Evolutionary conservation across 139 green algal species (phyloP).

Genomic region (Gonium pectorale): DNA sequence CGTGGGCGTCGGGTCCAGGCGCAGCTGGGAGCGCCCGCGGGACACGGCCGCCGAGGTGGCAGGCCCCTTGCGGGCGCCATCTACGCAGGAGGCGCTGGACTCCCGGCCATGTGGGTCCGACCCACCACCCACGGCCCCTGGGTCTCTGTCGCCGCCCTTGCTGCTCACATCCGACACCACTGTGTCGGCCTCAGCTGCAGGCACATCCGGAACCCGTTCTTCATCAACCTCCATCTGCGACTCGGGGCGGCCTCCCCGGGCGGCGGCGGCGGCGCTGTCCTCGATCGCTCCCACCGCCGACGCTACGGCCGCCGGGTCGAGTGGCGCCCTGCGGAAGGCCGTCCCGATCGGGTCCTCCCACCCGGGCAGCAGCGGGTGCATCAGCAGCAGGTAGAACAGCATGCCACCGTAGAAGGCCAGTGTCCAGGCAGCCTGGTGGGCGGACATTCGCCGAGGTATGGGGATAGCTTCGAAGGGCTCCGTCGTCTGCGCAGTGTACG

Average conservation of each 20-base stretch:
- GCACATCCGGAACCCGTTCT: background rate
- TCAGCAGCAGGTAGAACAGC: background rate
- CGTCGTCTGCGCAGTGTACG: background rate
- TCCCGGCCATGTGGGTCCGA: too few species aligned
- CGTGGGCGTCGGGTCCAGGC: background rate
- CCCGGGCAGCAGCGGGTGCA: slow-evolving; percentile 13
- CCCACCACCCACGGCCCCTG: too few species aligned
- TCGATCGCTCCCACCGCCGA: background rate
- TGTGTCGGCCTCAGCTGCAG: background rate
- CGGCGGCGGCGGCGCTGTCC: background rate
- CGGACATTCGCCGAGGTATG: background rate
- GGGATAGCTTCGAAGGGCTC: background rate
- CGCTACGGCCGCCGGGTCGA: background rate
- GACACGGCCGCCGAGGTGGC: background rate
- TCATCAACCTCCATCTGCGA: background rate
- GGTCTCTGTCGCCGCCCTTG: too few species aligned
- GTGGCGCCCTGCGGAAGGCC: background rate
- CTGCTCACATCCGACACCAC: too few species aligned
- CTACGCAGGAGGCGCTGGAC: background rate
- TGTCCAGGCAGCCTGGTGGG: slow-evolving; percentile 17
- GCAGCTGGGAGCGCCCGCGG: background rate
- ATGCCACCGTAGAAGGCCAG: background rate
- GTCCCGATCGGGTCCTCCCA: slow-evolving; percentile 10
- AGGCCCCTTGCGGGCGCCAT: background rate
- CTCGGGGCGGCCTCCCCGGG: background rate